A percentile compares a stretch with the other conserved stretches of the same genome.
These are phyloP conservation scores for Zea luxurians DNA, from an alignment of 176 grass and related monocot species.

Conservation along the genomic window DNA sequence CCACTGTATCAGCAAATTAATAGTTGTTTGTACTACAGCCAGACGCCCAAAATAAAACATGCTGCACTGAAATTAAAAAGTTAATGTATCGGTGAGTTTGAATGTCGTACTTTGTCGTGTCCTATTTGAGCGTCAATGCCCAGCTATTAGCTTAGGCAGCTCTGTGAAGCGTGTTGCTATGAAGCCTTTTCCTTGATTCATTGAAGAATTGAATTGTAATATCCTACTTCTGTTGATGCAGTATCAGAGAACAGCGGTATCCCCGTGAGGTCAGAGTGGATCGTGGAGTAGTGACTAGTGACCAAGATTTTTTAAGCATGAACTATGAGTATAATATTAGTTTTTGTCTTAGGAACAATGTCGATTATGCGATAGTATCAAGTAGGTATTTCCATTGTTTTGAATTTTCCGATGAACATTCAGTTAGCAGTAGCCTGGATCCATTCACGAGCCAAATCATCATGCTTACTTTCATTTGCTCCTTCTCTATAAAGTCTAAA, in stretches of 20 bases:
- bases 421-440: slow-evolving; percentile 8
- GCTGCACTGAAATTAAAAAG: neutral
- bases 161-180: neutral
- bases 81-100: neutral
- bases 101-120: neutral
- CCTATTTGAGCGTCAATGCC: neutral
- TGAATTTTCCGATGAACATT: neutral
- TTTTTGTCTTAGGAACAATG: neutral
- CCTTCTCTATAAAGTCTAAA: neutral
- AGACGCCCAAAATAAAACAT: neutral
- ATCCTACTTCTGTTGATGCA: neutral
- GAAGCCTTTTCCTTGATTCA: neutral
- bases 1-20: neutral
- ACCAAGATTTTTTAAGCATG: neutral
- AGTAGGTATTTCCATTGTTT: neutral
- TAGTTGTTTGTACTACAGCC: neutral
- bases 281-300: neutral
- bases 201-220: neutral
- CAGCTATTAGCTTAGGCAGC: neutral
- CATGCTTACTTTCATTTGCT: slow-evolving; percentile 10
- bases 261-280: neutral
- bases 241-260: slow-evolving; percentile 11
- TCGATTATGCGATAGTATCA: neutral
- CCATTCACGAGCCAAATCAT: neutral
- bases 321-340: neutral